These are phyloP conservation scores for Physcomitrium patens DNA, from an alignment of 225 moss, liverwort and hornwort genomes.

Conservation along the genomic window DNA sequence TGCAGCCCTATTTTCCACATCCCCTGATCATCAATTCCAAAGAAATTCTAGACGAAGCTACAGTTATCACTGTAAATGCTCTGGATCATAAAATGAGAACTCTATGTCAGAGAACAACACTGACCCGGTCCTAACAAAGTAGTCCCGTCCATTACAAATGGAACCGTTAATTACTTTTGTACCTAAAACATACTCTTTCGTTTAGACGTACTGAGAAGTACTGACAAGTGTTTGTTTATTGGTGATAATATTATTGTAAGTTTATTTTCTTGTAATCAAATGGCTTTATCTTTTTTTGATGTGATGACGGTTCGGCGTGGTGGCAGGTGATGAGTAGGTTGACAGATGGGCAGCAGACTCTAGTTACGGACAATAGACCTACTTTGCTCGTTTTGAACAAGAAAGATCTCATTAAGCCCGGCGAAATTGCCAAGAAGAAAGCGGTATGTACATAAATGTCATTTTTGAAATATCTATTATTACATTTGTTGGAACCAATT, in stretches of 20 bases:
- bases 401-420: slow-evolving; percentile 83
- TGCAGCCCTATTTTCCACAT: too few relatives aligned
- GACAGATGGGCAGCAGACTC: slow-evolving; percentile 54
- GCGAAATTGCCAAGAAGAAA: slow-evolving; percentile 75
- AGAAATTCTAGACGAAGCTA: too few relatives aligned
- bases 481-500: neutral
- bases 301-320: slow-evolving; percentile 9
- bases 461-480: neutral
- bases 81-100: too few relatives aligned
- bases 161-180: neutral
- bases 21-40: too few relatives aligned
- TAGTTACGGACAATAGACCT: slow-evolving; percentile 60
- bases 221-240: neutral
- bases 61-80: too few relatives aligned
- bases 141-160: neutral
- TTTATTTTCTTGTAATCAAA: neutral
- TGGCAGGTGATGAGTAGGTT: slow-evolving; percentile 66
- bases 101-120: too few relatives aligned
- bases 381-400: slow-evolving; percentile 86
- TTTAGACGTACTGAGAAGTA: neutral
- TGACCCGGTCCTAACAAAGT: neutral
- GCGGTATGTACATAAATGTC: slow-evolving; percentile 48
- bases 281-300: neutral
- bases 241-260: slow-evolving; percentile 1
- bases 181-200: neutral